These are phyloP conservation scores for Ogataea paradorogensis DNA, from an alignment of 805 yeast genomes.

Conservation along the genomic window DNA sequence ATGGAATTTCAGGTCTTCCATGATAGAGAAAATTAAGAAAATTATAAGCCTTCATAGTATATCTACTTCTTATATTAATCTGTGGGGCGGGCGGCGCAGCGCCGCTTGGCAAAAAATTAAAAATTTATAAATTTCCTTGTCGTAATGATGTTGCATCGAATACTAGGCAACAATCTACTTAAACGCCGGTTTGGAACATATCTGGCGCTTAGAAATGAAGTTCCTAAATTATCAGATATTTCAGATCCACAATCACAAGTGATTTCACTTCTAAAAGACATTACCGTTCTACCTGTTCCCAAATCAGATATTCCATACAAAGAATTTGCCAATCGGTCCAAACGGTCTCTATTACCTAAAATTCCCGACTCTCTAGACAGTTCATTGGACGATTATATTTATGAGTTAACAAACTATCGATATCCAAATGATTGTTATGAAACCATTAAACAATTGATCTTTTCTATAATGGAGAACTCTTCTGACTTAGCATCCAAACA, in stretches of 20 bases:
- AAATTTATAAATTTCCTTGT: background rate
- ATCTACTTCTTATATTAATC: background rate
- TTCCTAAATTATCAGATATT: background rate
- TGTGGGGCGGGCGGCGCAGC: constrained; percentile 5
- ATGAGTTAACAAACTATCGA: constrained; percentile 18
- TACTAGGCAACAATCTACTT: background rate
- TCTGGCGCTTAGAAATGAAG: background rate
- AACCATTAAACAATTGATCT: constrained; percentile 15
- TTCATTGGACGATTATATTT: constrained; percentile 18
- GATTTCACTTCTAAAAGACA: constrained; percentile 21
- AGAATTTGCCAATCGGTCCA: constrained; percentile 23
- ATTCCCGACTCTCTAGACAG: constrained; percentile 13
- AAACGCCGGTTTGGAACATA: background rate
- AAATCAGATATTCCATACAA: constrained; percentile 18
- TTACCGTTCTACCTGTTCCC: constrained; percentile 23
- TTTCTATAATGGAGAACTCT: constrained; percentile 11
- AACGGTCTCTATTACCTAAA: constrained; percentile 16
- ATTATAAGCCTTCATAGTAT: no score
- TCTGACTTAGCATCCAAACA: constrained; percentile 22
- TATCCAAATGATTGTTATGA: constrained; percentile 14
- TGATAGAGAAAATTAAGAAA: background rate
- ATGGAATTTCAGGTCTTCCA: constrained; percentile 20
- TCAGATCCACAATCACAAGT: constrained; percentile 16
- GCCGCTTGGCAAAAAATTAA: constrained; percentile 1
- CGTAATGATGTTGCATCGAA: background rate